Evolutionary conservation across 2,329 filamentous ascomycete genomes (phyloP).

Genomic region (Xylariales sp.): DNA sequence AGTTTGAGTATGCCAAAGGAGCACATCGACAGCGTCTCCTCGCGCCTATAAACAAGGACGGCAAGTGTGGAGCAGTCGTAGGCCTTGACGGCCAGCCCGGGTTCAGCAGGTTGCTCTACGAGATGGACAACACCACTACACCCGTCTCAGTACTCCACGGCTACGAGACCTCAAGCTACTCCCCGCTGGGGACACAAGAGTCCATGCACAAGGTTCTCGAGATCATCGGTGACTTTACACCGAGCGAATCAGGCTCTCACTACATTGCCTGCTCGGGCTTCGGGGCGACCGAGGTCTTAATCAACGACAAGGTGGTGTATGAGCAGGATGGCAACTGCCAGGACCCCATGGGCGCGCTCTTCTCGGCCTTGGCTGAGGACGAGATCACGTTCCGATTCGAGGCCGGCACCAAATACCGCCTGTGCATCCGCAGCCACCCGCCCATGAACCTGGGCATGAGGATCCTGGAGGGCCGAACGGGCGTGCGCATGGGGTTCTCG

Average conservation of each 20-base stretch:
- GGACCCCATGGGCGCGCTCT: constrained; percentile 30
- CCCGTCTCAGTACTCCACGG: constrained; percentile 19
- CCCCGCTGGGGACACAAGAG: constrained; percentile 19
- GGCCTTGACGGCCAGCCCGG: constrained; percentile 27
- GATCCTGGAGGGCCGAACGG: no score
- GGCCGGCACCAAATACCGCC: constrained; percentile 25
- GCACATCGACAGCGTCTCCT: constrained; percentile 13
- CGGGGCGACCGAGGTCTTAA: constrained; percentile 23
- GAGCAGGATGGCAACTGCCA: constrained; percentile 25
- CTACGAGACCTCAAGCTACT: constrained; percentile 17
- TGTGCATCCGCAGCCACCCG: constrained; percentile 23
- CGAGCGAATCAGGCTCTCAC: constrained; percentile 22
- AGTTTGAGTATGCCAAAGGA: constrained; percentile 18
- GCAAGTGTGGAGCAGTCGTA: constrained; percentile 19
- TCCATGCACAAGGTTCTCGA: constrained; percentile 21
- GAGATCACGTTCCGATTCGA: constrained; percentile 21
- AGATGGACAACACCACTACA: constrained; percentile 18
- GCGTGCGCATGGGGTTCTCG: no score
- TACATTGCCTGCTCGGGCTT: constrained; percentile 28
- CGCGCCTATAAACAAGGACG: constrained; percentile 16
- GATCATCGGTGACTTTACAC: constrained; percentile 26
- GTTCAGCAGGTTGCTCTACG: constrained; percentile 25
- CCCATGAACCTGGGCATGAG: constrained; percentile 14
- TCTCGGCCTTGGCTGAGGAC: constrained; percentile 23
- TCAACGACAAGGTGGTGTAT: constrained; percentile 24